phyloP scores from a whole-genome alignment of 164 flowering plant species.

The Vitis amurensis region DNA sequence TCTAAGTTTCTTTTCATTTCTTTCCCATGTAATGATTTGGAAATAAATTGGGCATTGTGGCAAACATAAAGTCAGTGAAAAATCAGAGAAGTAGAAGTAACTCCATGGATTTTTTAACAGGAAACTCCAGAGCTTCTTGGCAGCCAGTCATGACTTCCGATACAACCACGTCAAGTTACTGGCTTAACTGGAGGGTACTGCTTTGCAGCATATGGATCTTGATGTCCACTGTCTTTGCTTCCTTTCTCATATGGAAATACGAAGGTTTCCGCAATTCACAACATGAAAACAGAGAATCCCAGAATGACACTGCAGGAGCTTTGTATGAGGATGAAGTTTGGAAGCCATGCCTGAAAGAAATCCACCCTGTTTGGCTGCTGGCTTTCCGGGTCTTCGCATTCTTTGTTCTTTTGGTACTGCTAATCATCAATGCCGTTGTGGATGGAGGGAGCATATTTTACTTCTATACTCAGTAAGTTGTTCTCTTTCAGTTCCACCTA shows the following conservation, averaged over 20 bases:
- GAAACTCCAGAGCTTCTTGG: constrained; percentile 56
- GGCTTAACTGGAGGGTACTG: constrained; percentile 85
- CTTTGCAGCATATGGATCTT: constrained; percentile 65
- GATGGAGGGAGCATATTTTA: constrained; percentile 73
- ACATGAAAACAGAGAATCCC: constrained; percentile 18
- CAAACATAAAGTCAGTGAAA: constrained; percentile 1
- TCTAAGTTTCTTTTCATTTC: constrained; percentile 3
- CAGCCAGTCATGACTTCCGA: constrained; percentile 60
- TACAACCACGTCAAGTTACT: constrained; percentile 64
- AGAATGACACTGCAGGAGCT: constrained; percentile 28
- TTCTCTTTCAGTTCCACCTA: not conserved
- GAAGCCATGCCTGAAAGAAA: constrained; percentile 73
- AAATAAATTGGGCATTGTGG: not conserved
- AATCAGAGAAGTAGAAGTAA: constrained; percentile 10
- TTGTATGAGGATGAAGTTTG: constrained; percentile 82
- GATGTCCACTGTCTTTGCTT: constrained; percentile 37
- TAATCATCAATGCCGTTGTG: constrained; percentile 41
- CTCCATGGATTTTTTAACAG: constrained; percentile 59
- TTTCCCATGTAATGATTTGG: not conserved
- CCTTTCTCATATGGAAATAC: constrained; percentile 54
- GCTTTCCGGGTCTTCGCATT: constrained; percentile 70
- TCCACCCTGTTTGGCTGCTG: constrained; percentile 89
- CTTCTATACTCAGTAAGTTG: constrained; percentile 92
- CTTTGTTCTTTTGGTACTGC: constrained; percentile 49
- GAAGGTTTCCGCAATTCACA: constrained; percentile 39